phyloP scores from a whole-genome alignment of 805 yeast species.

The Lachancea lanzarotensis region DNA sequence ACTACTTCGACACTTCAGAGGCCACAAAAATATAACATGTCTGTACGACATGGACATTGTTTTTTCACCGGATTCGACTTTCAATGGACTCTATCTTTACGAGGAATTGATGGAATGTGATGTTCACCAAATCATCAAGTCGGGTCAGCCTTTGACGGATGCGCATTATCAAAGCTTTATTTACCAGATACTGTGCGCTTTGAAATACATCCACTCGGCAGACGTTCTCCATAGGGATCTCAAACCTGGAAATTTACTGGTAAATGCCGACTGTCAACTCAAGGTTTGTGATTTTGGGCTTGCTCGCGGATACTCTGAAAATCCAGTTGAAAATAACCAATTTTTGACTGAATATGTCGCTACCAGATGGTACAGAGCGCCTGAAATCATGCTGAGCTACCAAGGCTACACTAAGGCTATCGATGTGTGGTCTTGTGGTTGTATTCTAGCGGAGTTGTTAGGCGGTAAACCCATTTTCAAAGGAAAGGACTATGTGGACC shows the following conservation, averaged over 20 bases:
- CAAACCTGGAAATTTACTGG: conserved; percentile 88
- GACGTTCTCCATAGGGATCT: conserved; percentile 91
- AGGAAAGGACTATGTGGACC: conserved; percentile 95
- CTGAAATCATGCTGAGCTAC: conserved; percentile 91
- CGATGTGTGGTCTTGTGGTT: conserved; percentile 97
- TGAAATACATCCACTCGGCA: conserved; percentile 83
- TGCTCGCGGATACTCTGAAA: conserved; percentile 83
- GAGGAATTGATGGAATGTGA: conserved; percentile 99
- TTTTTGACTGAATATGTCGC: conserved; percentile 97
- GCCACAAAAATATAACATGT: conserved; percentile 94
- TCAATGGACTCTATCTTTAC: conserved; percentile 87
- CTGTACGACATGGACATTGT: conserved; percentile 91
- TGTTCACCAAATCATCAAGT: conserved; percentile 92
- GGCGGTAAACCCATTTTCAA: conserved; percentile 90
- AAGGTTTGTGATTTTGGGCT: conserved; percentile 96
- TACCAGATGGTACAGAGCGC: conserved; percentile 98
- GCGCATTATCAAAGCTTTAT: conserved; percentile 91
- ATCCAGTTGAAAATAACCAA: conserved; percentile 83
- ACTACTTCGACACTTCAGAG: conserved; percentile 84
- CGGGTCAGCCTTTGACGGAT: conserved; percentile 89
- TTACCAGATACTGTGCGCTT: conserved; percentile 87
- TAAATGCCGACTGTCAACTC: conserved; percentile 93
- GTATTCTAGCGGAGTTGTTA: conserved; percentile 87
- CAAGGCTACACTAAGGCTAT: conserved; percentile 95
- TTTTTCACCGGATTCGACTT: conserved; percentile 52